phyloP scores from a whole-genome alignment of 805 yeast genomes.

The Jamesozyma gamospora region DNA sequence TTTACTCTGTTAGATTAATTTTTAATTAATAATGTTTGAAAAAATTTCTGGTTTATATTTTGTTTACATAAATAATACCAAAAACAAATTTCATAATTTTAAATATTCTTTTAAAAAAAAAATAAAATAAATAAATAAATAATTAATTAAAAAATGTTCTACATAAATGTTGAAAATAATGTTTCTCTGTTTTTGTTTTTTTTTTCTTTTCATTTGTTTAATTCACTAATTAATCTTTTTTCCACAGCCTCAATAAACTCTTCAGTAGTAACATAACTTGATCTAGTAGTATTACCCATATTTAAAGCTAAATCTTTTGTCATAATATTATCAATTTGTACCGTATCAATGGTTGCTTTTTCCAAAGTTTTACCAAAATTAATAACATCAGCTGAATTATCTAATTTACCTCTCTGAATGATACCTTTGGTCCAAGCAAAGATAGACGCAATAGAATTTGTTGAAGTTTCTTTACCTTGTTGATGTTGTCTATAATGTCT shows the following conservation, averaged over 20 bases:
- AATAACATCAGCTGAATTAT: conserved; percentile 74
- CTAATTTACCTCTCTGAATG: conserved; percentile 84
- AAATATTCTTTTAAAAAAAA: neutral
- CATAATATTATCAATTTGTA: conserved; percentile 75
- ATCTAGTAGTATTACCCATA: conserved; percentile 75
- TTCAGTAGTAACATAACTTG: conserved; percentile 78
- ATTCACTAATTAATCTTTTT: conserved; percentile 38
- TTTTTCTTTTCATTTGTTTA: conserved; percentile 1
- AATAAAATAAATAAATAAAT: neutral
- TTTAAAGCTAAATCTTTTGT: conserved; percentile 93
- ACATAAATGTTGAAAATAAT: neutral
- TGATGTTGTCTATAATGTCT: conserved; percentile 95
- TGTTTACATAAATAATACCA: no score
- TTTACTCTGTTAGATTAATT: no score
- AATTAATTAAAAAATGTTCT: neutral
- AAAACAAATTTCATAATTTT: no score
- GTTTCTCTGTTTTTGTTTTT: no score
- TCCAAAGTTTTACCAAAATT: conserved; percentile 72
- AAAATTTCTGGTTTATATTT: no score
- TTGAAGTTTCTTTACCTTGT: conserved; percentile 93
- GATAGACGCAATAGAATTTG: conserved; percentile 94
- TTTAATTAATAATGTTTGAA: no score
- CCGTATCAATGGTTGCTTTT: conserved; percentile 79
- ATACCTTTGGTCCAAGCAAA: conserved; percentile 96
- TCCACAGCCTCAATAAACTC: conserved; percentile 83